Evolutionary conservation across 1,284 basidiomycete genomes (phyloP).

Genomic region (Cystobasidium sp.): DNA sequence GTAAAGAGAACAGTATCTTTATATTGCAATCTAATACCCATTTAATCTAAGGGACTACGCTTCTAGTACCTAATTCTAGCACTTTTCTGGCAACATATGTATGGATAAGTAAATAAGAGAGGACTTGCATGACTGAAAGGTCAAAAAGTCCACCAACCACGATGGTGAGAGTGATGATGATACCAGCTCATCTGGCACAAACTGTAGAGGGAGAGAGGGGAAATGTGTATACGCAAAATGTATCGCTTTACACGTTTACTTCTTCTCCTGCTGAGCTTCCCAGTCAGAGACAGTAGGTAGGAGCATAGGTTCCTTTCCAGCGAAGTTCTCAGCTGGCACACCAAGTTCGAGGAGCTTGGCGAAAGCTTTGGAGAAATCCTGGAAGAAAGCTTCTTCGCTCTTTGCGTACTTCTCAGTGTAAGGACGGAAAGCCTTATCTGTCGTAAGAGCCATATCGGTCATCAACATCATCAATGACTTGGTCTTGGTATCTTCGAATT

Average conservation of each 20-base stretch:
- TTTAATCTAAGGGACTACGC: too few species aligned
- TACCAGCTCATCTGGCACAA: background rate
- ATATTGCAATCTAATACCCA: too few species aligned
- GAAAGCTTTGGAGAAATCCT: slow-evolving; percentile 81
- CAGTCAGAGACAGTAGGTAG: slow-evolving; percentile 25
- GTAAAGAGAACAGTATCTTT: too few species aligned
- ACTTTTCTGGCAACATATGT: background rate
- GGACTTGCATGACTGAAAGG: background rate
- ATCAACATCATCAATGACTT: slow-evolving; percentile 87
- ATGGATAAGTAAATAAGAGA: background rate
- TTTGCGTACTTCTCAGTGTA: slow-evolving; percentile 81
- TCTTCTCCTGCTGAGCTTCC: slow-evolving; percentile 22
- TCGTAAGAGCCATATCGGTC: slow-evolving; percentile 78
- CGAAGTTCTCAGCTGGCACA: slow-evolving; percentile 76
- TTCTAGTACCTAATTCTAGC: background rate
- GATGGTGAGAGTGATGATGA: background rate
- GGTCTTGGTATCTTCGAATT: slow-evolving; percentile 90
- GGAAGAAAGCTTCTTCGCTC: slow-evolving; percentile 81
- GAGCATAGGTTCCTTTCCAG: slow-evolving; percentile 34
- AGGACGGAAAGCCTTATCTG: slow-evolving; percentile 89
- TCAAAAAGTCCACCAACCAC: background rate
- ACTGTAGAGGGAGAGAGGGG: too few species aligned
- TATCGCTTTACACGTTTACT: background rate
- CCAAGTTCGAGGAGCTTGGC: slow-evolving; percentile 83
- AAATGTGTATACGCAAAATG: background rate